Percentiles rank a stretch among this genome's conserved stretches.
These are phyloP conservation scores for Telopea speciosissima DNA, from an alignment of 177 flowering plant genomes.

Conservation along the genomic window DNA sequence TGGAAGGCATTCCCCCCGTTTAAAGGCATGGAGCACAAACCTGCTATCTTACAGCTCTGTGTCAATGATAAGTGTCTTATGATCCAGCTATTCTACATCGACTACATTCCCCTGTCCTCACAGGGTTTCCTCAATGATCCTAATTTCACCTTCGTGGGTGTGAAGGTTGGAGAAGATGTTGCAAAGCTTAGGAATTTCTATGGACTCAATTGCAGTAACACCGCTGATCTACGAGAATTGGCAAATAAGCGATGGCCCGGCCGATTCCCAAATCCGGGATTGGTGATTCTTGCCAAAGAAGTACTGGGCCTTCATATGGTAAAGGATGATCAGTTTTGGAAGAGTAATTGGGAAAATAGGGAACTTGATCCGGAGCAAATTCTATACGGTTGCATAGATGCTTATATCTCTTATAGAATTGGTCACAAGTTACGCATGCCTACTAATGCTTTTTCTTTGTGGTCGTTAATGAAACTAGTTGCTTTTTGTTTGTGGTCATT, in stretches of 20 bases:
- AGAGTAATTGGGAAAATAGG: conserved; percentile 11
- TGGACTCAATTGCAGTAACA: conserved; percentile 13
- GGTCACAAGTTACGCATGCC: too few relatives aligned
- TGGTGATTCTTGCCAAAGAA: conserved; percentile 27
- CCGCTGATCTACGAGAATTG: conserved; percentile 8
- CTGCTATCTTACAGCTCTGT: conserved; percentile 40
- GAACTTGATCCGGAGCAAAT: too few relatives aligned
- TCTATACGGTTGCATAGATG: too few relatives aligned
- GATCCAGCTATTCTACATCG: conserved; percentile 29
- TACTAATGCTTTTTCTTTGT: too few relatives aligned
- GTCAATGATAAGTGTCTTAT: conserved; percentile 26
- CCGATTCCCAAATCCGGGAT: conserved; percentile 17
- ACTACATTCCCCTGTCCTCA: conserved; percentile 21
- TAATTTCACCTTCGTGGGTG: conserved; percentile 28
- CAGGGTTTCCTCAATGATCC: conserved; percentile 5
- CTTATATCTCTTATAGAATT: too few relatives aligned
- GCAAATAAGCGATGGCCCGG: conserved; percentile 12
- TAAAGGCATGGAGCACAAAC: conserved; percentile 4
- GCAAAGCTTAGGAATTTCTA: conserved; percentile 12
- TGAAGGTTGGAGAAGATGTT: conserved; percentile 20
- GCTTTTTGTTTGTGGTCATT: too few relatives aligned
- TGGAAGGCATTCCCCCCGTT: conserved; percentile 16
- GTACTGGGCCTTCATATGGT: conserved; percentile 21
- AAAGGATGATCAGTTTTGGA: conserved; percentile 25
- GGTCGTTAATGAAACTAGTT: too few relatives aligned